A percentile compares a stretch with the other conserved stretches of the same genome.
Conservation (phyloP, 164 flowering plant species). For the Vitis rotundifolia region DNA sequence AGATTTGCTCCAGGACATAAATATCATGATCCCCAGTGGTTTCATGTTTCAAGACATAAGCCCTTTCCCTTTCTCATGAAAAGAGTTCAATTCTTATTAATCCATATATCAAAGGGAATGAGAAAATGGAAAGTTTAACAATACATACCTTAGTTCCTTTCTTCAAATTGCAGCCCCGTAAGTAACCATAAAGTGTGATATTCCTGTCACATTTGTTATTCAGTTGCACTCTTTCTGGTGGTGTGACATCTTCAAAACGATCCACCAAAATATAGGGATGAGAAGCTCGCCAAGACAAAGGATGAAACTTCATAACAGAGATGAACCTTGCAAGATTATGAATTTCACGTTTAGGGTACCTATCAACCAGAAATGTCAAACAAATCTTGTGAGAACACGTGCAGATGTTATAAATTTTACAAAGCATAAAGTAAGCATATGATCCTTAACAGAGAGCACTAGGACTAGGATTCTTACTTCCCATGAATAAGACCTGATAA, state of each 20-base stretch:
- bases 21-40: too few relatives aligned
- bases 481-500: constrained; percentile 93
- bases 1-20: too few relatives aligned
- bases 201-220: constrained; percentile 85
- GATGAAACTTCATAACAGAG: constrained; percentile 90
- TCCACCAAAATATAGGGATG: constrained; percentile 94
- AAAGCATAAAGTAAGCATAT: not conserved
- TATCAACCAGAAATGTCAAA: constrained; percentile 21
- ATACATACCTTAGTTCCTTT: constrained; percentile 74
- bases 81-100: not conserved
- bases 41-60: too few relatives aligned
- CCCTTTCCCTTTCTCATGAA: too few relatives aligned
- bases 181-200: constrained; percentile 84
- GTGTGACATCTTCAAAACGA: constrained; percentile 98
- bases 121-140: not conserved
- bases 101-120: not conserved
- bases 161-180: constrained; percentile 95
- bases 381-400: not conserved
- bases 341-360: constrained; percentile 86
- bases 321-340: constrained; percentile 95
- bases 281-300: constrained; percentile 78
- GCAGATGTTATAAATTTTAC: not conserved
- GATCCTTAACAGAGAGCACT: not conserved
- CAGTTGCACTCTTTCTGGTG: constrained; percentile 64
- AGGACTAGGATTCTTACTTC: constrained; percentile 53